Evolutionary conservation across 2,329 filamentous ascomycete genomes (phyloP), one percentile per base, ranked within the genome.

Genomic region (Botrytis porri): DNA sequence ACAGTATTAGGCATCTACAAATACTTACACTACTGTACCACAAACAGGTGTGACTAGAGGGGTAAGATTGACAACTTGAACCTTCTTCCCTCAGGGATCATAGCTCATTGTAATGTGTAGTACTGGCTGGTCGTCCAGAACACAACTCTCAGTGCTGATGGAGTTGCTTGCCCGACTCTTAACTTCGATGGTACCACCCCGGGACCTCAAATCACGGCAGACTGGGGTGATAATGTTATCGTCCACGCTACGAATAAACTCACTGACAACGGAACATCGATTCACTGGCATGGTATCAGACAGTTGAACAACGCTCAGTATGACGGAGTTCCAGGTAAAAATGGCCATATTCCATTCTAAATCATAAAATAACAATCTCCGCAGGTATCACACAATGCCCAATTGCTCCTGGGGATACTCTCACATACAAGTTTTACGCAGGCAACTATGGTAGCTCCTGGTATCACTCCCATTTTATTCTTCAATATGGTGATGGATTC

Each of bases 401-500:
- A 29, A 63, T 75, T 73, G 82, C 88, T 3, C 89, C 90, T 0
- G 87, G 86, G n/a, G 75, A 81, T 22, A 78, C 77, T n/a, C 79
- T 78, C 72, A 82, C 79, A 9, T 84, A 84, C 75, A 78, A 75
- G 10, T 75, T 74, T 51, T 60, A 65, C 9, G 62, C 62, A n/a
- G 76, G 78, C 66, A 73, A 75, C 4, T 80, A 88, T 54, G 74
- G 74, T 37, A 73, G 61, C 35, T 64, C 70, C 22, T 72, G 69
- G 69, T 89, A 89, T 71, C 88, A 90, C 79, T 87, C 85, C 1
- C 88, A 90, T 77, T 86, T 87, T 75, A 81, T 81, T 25, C 77
- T 80, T 35, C 83, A 84, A 74, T 83, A 83, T 70, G 79, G 80
- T 83, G 82, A 80, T 84, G 89, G 89, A 0, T 80, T 90, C 0